A percentile compares a stretch with the other conserved stretches of the same genome.
Evolutionary conservation across 805 yeast genomes (phyloP).

Genomic region (Hyphopichia homilentoma): DNA sequence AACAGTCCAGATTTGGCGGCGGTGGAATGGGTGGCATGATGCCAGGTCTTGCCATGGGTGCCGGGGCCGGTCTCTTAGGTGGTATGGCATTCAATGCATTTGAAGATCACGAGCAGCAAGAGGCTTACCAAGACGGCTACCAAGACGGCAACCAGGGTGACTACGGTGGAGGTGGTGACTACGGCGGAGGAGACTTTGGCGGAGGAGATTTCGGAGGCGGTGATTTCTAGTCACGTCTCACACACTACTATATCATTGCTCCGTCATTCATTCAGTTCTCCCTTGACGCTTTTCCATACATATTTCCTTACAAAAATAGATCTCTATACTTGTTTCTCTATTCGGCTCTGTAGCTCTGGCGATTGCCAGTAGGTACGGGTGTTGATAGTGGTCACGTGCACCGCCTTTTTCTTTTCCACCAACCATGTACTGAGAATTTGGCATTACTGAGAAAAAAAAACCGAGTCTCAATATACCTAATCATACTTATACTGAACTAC

Average conservation of each 20-base stretch:
- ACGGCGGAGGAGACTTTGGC: constrained; percentile 21
- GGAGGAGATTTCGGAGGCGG: constrained; percentile 37
- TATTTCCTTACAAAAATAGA: too few species aligned
- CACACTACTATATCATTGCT: background rate
- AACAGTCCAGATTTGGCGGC: constrained; percentile 11
- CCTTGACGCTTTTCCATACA: too few species aligned
- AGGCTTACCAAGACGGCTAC: constrained; percentile 33
- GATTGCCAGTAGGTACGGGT: too few species aligned
- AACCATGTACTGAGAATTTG: constrained; percentile 14
- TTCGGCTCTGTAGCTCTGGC: too few species aligned
- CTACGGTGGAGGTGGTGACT: constrained; percentile 21
- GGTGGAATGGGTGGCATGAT: constrained; percentile 4
- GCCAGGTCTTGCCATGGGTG: constrained; percentile 43
- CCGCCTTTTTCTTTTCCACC: constrained; percentile 6
- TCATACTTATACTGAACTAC: background rate
- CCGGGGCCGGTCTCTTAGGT: constrained; percentile 56
- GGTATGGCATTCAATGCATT: constrained; percentile 45
- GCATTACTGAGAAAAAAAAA: background rate
- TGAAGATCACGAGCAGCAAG: constrained; percentile 16
- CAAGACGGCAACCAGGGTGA: constrained; percentile 28
- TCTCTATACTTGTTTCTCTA: too few species aligned
- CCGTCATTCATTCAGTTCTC: background rate
- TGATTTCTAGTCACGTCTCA: constrained; percentile 9
- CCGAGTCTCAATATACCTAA: background rate
- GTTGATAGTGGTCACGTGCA: too few species aligned